Evolutionary conservation across 169 alveolate genomes (phyloP).

Genomic region (Perkinsus olseni): DNA sequence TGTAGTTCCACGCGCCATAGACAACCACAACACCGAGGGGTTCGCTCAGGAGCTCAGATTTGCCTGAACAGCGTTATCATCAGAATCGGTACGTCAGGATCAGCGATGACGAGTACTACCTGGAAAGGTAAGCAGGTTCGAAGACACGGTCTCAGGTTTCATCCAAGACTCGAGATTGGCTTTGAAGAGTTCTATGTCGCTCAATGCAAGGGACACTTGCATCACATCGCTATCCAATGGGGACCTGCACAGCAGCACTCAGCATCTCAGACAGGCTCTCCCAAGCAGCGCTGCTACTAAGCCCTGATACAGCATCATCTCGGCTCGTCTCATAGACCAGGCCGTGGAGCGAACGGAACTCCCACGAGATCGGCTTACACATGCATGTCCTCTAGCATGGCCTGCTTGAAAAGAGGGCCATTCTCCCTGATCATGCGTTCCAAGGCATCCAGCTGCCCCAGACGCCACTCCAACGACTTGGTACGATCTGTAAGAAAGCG

Average conservation of each 20-base stretch:
- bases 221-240: not conserved
- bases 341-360: no score
- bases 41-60: slow-evolving; percentile 52
- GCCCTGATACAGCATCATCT: no score
- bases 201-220: not conserved
- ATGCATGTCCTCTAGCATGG: not conserved
- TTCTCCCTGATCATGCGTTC: not conserved
- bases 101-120: not conserved
- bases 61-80: slow-evolving; percentile 11
- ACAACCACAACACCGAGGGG: slow-evolving; percentile 65
- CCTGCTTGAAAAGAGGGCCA: not conserved
- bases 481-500: not conserved
- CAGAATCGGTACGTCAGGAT: not conserved
- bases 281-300: no score
- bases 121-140: slow-evolving; percentile 54
- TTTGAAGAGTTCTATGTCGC: slow-evolving; percentile 26
- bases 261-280: no score
- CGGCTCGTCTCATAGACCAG: no score
- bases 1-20: slow-evolving; percentile 73
- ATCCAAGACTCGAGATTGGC: slow-evolving; percentile 39
- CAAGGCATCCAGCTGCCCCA: not conserved
- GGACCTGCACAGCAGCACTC: not conserved
- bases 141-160: slow-evolving; percentile 37
- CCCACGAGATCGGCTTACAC: not conserved
- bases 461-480: not conserved